These are phyloP conservation scores for Blastobotrys proliferans DNA, from an alignment of 1,139 yeast genomes.

Conservation along the genomic window DNA sequence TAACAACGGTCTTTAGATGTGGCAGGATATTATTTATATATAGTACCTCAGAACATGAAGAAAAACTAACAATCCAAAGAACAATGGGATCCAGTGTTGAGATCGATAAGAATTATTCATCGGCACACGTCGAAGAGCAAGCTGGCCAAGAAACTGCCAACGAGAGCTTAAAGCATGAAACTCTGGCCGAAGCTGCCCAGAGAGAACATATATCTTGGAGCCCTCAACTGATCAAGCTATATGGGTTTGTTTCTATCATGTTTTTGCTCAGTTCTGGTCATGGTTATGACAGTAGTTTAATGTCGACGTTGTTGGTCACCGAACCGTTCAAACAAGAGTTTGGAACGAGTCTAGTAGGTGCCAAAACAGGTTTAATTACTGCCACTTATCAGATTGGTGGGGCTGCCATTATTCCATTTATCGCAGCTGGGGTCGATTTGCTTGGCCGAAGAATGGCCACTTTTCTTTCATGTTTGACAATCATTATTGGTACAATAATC, in stretches of 20 bases:
- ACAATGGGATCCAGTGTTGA: too few species aligned
- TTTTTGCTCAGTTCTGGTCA: slow-evolving; percentile 14
- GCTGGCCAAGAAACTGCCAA: too few species aligned
- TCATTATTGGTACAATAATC: slow-evolving; percentile 17
- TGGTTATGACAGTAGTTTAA: slow-evolving; percentile 8
- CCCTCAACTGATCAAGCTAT: not conserved
- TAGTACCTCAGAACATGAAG: too few species aligned
- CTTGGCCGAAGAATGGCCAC: slow-evolving; percentile 17
- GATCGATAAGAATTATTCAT: too few species aligned
- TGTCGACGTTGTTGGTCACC: slow-evolving; percentile 8
- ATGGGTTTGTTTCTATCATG: not conserved
- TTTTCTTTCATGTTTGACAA: slow-evolving; percentile 16
- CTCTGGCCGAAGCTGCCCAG: not conserved
- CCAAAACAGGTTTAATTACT: slow-evolving; percentile 17
- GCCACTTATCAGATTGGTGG: slow-evolving; percentile 19
- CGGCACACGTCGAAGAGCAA: too few species aligned
- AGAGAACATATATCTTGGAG: not conserved
- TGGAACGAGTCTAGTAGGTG: slow-evolving; percentile 10
- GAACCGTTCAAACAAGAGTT: slow-evolving; percentile 12
- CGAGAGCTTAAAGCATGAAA: too few species aligned
- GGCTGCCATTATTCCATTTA: slow-evolving; percentile 20
- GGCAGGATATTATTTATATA: too few species aligned
- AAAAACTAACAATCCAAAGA: too few species aligned
- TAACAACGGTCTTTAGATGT: too few species aligned
- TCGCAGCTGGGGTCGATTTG: slow-evolving; percentile 13